Conservation (phyloP, 768 basidiomycete genomes). For the Omphalotus guepiniiformis region DNA sequence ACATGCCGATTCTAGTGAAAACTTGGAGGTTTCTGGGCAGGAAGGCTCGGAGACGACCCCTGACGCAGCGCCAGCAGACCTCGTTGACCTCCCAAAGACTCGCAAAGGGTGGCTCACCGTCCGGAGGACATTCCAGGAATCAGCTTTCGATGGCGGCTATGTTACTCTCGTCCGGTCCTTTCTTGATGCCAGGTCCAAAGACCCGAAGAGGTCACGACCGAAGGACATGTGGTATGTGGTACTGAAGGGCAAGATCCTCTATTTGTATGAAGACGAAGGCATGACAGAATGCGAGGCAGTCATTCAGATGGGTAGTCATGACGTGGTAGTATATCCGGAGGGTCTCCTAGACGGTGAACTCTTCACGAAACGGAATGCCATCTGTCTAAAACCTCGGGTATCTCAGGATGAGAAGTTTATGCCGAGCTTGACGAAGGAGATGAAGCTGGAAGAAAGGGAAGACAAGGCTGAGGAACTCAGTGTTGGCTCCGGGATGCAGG, state of each 20-base stretch:
- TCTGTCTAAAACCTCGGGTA: constrained; percentile 62
- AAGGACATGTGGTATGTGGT: constrained; percentile 93
- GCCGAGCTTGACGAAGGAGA: constrained; percentile 52
- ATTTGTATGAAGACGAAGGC: constrained; percentile 89
- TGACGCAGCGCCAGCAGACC: constrained; percentile 22
- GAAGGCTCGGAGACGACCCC: constrained; percentile 22
- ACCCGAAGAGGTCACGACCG: constrained; percentile 77
- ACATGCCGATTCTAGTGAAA: constrained; percentile 44
- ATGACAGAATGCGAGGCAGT: constrained; percentile 90
- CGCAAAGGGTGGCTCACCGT: constrained; percentile 84
- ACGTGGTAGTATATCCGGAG: constrained; percentile 72
- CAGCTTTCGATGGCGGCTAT: constrained; percentile 59
- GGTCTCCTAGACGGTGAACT: constrained; percentile 82
- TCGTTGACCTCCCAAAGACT: constrained; percentile 40
- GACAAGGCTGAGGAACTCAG: constrained; percentile 23
- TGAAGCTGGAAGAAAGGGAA: constrained; percentile 33
- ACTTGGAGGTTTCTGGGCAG: constrained; percentile 23
- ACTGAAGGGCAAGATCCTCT: constrained; percentile 87
- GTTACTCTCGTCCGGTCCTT: constrained; percentile 78
- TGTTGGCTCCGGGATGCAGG: constrained; percentile 25
- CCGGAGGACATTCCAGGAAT: constrained; percentile 73
- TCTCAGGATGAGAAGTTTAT: constrained; percentile 29
- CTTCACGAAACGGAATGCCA: constrained; percentile 86
- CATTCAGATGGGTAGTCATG: constrained; percentile 78
- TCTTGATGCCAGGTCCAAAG: constrained; percentile 77